phyloP scores from a whole-genome alignment of 352 stramenopile species.

The Pythium aquatile region DNA sequence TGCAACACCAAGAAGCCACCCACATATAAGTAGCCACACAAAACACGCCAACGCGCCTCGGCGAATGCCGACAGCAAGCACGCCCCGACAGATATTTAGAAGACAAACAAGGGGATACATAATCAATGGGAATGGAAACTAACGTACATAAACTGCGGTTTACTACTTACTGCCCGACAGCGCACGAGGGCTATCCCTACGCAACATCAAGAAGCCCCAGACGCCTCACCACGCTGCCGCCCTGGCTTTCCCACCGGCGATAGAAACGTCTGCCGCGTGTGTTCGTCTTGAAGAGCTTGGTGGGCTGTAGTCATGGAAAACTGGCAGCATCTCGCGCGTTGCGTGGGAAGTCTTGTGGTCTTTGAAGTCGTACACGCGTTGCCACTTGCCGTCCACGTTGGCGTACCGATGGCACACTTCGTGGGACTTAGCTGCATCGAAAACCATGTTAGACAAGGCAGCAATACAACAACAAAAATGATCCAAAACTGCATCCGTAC shows the following conservation, averaged over 20 bases:
- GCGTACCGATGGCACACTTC: conserved; percentile 73
- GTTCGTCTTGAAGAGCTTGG: not conserved
- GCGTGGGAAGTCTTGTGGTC: conserved; percentile 52
- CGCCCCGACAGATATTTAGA: conserved; percentile 5
- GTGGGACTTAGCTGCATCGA: conserved; percentile 42
- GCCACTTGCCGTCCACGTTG: conserved; percentile 81
- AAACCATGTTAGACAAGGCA: not conserved
- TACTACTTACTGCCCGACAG: not conserved
- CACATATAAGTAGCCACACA: not conserved
- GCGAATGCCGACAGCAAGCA: not conserved
- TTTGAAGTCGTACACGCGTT: conserved; percentile 74
- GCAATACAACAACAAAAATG: not conserved
- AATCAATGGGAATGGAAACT: conserved; percentile 1
- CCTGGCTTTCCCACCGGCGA: not conserved
- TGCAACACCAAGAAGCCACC: not conserved
- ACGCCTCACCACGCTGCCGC: conserved; percentile 1
- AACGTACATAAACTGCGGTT: conserved; percentile 2
- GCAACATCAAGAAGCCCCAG: conserved; percentile 1
- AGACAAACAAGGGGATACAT: conserved; percentile 2
- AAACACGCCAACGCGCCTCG: not conserved
- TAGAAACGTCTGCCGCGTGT: not conserved
- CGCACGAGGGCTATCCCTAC: too few species aligned
- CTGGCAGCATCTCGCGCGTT: conserved; percentile 70
- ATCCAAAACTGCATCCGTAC: conserved; percentile 32
- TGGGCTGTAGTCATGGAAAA: conserved; percentile 57